Base-by-base conservation (phyloP, 2,329 filamentous ascomycete genomes). In the Paecilomyces sp. region DNA sequence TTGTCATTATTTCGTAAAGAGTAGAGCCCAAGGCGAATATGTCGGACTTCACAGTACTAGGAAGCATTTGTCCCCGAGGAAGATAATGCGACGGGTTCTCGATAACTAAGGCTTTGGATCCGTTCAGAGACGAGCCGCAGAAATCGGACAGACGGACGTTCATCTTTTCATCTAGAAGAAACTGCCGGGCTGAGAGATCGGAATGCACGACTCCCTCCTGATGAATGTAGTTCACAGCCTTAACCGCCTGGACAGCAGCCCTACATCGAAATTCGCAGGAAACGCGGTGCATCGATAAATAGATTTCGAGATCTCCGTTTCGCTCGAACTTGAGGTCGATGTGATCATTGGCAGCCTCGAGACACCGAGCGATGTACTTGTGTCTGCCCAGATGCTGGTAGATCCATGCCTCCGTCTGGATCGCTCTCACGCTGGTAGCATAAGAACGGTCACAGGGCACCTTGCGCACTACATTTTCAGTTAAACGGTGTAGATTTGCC, bases 201-300 rank as follows among this genome's bases (percentile, higher is more conserved):
- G 53, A 58, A 33, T 96, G 92, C 50, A 96, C 92, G 61, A 96
- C 90, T 68, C 94, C 91, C 73, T 92, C 92, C 68, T 86, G 79
- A 77, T 96, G 92, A 33, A 96, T 85, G 71, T 94, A 96, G 77
- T 93, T 83, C 64, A 96, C 92, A 34, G 92, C 92, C 64, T 87
- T 86, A 24, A 96, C 83, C 31, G 96, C 88, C 76, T 96, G 91
- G 71, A 88, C 80, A n/a, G 56, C 50, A 22, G 52, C 25, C 8
- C 55, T 41, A 22, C 34, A 41, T 25, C 31, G 18, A 36, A 50
- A 53, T 25, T 53, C 56, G 51, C 24, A 12, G 15, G 36, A 33
- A 22, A 30, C 31, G 28, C 24, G 22, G 30, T 59, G 24, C 15
- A 47, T 34, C 41, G 22, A 22, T n/a, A 51, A 50, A 55, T 41